Evolutionary conservation across 2,329 filamentous ascomycete species (phyloP).

Genomic region (Fusarium sterilihyphosum): DNA sequence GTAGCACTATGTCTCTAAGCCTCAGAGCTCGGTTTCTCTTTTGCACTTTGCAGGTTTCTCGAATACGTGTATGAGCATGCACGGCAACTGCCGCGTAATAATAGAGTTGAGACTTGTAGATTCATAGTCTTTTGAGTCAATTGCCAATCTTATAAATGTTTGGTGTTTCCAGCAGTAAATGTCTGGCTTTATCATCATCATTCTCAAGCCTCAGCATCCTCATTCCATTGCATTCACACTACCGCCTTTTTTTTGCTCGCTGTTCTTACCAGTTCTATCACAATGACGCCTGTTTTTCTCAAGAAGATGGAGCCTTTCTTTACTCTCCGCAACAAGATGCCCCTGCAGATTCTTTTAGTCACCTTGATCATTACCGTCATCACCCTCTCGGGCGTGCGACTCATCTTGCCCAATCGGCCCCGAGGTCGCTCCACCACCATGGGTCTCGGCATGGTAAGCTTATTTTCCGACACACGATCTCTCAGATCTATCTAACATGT

Average conservation of each 20-base stretch:
- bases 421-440: constrained; percentile 29
- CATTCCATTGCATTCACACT: background rate
- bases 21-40: constrained; percentile 5
- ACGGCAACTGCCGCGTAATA: background rate
- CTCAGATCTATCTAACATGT: background rate
- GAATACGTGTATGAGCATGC: background rate
- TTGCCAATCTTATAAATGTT: background rate
- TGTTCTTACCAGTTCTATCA: background rate
- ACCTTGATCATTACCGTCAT: constrained; percentile 12
- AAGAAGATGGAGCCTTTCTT: background rate
- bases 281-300: background rate
- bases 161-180: background rate
- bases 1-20: background rate
- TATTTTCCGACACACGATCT: background rate
- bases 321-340: background rate
- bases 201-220: background rate
- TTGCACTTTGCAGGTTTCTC: background rate
- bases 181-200: background rate
- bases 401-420: constrained; percentile 18
- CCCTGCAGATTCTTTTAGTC: background rate
- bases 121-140: background rate
- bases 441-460: constrained; percentile 30
- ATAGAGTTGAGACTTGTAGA: background rate
- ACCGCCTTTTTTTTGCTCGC: background rate
- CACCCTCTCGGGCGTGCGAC: constrained; percentile 21